Conservation (phyloP, 768 basidiomycete species). For the Termitomyces sp. region DNA sequence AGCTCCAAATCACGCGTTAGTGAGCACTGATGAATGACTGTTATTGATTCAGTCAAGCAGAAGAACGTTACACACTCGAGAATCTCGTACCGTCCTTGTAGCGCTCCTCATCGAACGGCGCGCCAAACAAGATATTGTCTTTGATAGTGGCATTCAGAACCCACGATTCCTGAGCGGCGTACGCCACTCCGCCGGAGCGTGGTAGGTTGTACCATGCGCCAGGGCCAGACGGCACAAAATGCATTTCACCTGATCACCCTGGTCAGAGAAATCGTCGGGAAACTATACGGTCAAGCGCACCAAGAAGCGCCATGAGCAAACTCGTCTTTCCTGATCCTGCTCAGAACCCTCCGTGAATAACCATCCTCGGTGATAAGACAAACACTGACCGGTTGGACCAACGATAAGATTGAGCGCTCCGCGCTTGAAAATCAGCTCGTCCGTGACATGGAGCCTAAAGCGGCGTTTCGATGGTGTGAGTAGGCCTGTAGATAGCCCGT, state of each 20-base stretch:
- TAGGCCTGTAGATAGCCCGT: constrained; percentile 7
- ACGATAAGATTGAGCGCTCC: constrained; percentile 50
- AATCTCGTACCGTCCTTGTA: constrained; percentile 46
- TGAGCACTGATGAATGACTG: constrained; percentile 64
- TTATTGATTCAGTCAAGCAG: neutral
- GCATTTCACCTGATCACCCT: constrained; percentile 50
- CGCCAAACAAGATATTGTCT: constrained; percentile 81
- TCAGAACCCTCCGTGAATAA: neutral
- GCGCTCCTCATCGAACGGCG: constrained; percentile 65
- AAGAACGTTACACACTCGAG: neutral
- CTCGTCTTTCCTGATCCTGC: constrained; percentile 52
- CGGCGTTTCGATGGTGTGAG: constrained; percentile 37
- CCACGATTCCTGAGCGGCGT: constrained; percentile 83
- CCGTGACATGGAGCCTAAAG: constrained; percentile 46
- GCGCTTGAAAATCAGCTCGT: constrained; percentile 47
- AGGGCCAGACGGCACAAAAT: constrained; percentile 43
- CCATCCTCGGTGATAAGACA: neutral
- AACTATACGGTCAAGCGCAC: constrained; percentile 12
- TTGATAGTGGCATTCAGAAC: constrained; percentile 73
- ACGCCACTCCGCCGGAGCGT: constrained; percentile 61
- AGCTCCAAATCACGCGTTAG: constrained; percentile 66
- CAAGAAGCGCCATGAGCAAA: constrained; percentile 57
- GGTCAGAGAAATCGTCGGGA: neutral
- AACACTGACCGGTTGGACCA: constrained; percentile 40
- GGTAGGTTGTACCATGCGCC: constrained; percentile 69